Base-by-base conservation (phyloP, 768 basidiomycete genomes). In the Fomitopsis pulvina region DNA sequence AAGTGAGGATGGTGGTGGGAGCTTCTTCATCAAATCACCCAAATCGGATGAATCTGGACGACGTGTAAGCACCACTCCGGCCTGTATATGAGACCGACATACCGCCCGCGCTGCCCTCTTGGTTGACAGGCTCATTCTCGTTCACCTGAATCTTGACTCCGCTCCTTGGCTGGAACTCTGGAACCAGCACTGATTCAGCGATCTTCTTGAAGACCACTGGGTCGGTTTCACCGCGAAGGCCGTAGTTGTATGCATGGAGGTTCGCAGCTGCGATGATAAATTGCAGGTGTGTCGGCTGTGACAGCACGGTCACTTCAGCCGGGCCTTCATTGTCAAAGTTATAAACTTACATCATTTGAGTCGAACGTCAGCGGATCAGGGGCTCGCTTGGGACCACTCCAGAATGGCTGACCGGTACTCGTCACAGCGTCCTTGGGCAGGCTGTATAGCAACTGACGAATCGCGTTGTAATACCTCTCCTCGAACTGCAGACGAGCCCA, bases 401-500 rank as follows among this genome's bases (percentile, higher is more conserved):
- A 99, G 79, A 99, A 99, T 10, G 93, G 94, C 58, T 92, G 90
- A 4, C 96, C 96, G 18, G 83, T 86, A 61, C 81, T 91, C 7
- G 94, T 93, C 41, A 88, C 71, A 32, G 88, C 86, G 64, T 99
- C 96, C 66, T 93, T 95, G 10, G 96, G 96, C 57, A 99, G 73
- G 68, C 91, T 96, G 75, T 80, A 92, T 40, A 99, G 66, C 29
- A 99, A 72, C 66, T 99, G 96, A 52, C 83, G 83, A 65, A 98
- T 98, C 40, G 88, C 81, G 62, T 94, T 93, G 72, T 80, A 88
- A 66, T 90, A 99, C 64, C 88, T 90, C 50, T 84, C 81, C 71
- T 99, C 95, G 58, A 97, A 99, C 65, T 94, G 89, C 54, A 93
- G 70, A 28, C 96, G 79, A 30, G 95, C 96, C 96, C 96, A 99